Evolutionary conservation across 805 yeast species (phyloP).

Genomic region (Wickerhamomyces chambardii): DNA sequence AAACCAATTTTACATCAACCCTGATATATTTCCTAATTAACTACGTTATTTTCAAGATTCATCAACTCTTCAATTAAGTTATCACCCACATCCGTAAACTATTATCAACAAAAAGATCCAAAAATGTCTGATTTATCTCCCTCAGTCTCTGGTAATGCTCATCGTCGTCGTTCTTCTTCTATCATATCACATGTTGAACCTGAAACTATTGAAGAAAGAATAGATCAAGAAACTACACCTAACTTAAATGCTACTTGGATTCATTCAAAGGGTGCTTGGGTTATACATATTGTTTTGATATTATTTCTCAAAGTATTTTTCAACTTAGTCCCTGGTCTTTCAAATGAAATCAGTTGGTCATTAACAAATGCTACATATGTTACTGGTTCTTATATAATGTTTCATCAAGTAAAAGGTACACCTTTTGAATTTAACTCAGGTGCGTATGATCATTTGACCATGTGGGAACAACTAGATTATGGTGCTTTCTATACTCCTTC

Average conservation of each 20-base stretch:
- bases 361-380: constrained; percentile 85
- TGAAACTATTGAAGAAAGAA: constrained; percentile 84
- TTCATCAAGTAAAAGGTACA: constrained; percentile 92
- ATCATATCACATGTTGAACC: constrained; percentile 89
- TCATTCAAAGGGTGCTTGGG: constrained; percentile 94
- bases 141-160: constrained; percentile 7
- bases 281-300: constrained; percentile 80
- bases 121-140: constrained; percentile 7
- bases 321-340: constrained; percentile 73
- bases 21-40: too few species aligned
- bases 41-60: too few species aligned
- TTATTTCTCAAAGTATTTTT: constrained; percentile 64
- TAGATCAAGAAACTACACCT: constrained; percentile 82
- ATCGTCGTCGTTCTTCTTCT: constrained; percentile 76
- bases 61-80: too few species aligned
- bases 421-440: constrained; percentile 97
- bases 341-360: constrained; percentile 87
- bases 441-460: constrained; percentile 89
- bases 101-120: not conserved
- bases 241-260: constrained; percentile 97
- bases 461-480: constrained; percentile 97
- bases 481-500: constrained; percentile 98
- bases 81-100: too few species aligned
- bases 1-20: too few species aligned
- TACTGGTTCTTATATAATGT: constrained; percentile 90